Evolutionary conservation across 2,329 filamentous ascomycete species (phyloP).

Genomic region (Arthrobotrys entomopaga): DNA sequence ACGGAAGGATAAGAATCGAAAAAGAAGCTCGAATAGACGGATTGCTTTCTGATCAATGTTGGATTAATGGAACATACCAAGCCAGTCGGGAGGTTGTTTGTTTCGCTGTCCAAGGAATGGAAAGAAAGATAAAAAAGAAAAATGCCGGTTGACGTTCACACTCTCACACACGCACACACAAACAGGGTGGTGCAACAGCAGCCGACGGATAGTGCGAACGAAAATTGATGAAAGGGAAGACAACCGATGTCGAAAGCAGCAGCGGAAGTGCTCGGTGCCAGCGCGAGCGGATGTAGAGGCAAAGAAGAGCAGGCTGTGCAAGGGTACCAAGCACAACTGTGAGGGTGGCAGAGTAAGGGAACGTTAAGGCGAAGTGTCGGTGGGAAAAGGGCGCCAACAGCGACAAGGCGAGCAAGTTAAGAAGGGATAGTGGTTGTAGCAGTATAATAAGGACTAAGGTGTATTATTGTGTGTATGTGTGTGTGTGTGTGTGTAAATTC

Average conservation of each 20-base stretch:
- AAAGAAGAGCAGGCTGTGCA: slow-evolving; percentile 19
- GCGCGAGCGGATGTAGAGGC: slow-evolving; percentile 50
- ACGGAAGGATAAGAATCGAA: slow-evolving; percentile 24
- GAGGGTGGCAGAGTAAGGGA: slow-evolving; percentile 11
- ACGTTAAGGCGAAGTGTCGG: slow-evolving; percentile 18
- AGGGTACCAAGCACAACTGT: slow-evolving; percentile 34
- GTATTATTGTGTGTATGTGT: too few species aligned
- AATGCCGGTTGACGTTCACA: slow-evolving; percentile 27
- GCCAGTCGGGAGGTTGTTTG: slow-evolving; percentile 39
- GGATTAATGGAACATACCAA: slow-evolving; percentile 55
- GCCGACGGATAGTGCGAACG: slow-evolving; percentile 38
- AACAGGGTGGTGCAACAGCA: slow-evolving; percentile 22
- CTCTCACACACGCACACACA: neutral
- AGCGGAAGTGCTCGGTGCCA: slow-evolving; percentile 50
- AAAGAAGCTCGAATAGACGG: slow-evolving; percentile 14
- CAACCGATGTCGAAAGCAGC: slow-evolving; percentile 17
- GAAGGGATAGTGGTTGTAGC: neutral
- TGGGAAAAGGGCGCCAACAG: slow-evolving; percentile 23
- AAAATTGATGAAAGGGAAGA: slow-evolving; percentile 9
- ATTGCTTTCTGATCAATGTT: slow-evolving; percentile 36
- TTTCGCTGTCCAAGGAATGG: slow-evolving; percentile 54
- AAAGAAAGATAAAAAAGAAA: slow-evolving; percentile 25
- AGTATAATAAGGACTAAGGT: neutral
- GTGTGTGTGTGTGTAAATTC: too few species aligned
- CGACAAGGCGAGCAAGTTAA: slow-evolving; percentile 18